Base-by-base conservation (phyloP, 2,329 filamentous ascomycete species). In the Catunica adiposa region DNA sequence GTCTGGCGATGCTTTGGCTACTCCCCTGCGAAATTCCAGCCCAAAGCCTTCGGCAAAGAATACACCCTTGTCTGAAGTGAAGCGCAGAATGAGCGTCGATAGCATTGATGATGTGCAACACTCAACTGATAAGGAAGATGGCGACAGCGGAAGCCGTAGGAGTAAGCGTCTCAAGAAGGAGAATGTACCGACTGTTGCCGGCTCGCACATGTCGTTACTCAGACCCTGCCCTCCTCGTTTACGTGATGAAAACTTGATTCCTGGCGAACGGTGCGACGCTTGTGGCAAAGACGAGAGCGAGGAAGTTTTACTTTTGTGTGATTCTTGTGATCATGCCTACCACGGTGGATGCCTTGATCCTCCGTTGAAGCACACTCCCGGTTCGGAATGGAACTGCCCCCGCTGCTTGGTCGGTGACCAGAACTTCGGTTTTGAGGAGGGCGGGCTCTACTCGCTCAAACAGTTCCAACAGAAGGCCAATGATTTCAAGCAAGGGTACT, bases 391-490 rank as follows among this genome's bases (percentile, higher is more conserved):
- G 92, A 90, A 97, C 66, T 98, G 92, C 62, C 85, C 92, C 0
- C 81, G 89, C 64, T 98, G 92, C 66, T 78, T 98, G 25, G 92
- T 98, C 23, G 92, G 92, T 50, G 94, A 94, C 56, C 89, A 90
- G 40, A 89, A 97, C 61, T 98, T 95, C 63, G 92, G 92, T 0
- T 98, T 98, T 60, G 90, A 97, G 65, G 92, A 98, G 67, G 92
- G 92, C 23, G 89, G 89, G 3, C 78, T 96, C 22, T 98, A 98
- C 68, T 98, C 92, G 0, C 73, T 98, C 25, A 89, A 86, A 63
- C 86, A 94, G 63, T 98, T 98, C 66, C 92, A 98, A 66, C 87
- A 96, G 65, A 95, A 90, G 67, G 92, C 92, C 4, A 86, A 86
- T 62, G 86, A 87, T 62, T 98, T 98, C 74, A 97, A 96, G 68